Evolutionary conservation across 2,329 filamentous ascomycete genomes (phyloP).

Genomic region (Dryadomyces quercivorus): DNA sequence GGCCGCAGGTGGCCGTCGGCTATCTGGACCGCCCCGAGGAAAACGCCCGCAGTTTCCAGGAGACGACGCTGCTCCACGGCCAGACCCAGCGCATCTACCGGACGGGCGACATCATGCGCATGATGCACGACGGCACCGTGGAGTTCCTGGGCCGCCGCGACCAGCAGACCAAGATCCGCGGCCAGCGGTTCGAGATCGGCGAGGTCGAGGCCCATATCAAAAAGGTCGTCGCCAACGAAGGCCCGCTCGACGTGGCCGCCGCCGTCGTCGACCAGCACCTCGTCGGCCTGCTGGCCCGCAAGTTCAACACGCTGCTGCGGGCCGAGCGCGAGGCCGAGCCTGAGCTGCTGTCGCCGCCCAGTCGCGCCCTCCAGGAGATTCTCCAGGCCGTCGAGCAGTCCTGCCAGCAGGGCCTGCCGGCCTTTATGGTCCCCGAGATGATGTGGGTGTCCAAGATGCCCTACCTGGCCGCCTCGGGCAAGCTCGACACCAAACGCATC

Average conservation of each 20-base stretch:
- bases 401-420: conserved; percentile 4
- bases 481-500: conserved; percentile 7
- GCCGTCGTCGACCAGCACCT: conserved; percentile 5
- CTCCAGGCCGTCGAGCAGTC: neutral
- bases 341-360: neutral
- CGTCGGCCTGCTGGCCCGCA: conserved; percentile 4
- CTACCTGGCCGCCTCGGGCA: conserved; percentile 4
- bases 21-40: conserved; percentile 23
- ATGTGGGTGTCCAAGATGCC: conserved; percentile 8
- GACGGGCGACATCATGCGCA: conserved; percentile 9
- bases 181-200: conserved; percentile 10
- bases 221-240: neutral
- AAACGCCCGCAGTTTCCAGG: conserved; percentile 5
- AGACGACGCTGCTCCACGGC: conserved; percentile 1
- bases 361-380: neutral
- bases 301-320: neutral
- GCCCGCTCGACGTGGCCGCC: conserved; percentile 5
- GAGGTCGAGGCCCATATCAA: conserved; percentile 8
- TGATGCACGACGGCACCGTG: conserved; percentile 8
- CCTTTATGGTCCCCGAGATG: conserved; percentile 9
- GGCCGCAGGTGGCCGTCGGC: conserved; percentile 29
- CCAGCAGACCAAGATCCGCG: conserved; percentile 10
- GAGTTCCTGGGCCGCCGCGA: conserved; percentile 10
- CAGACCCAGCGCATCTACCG: conserved; percentile 9
- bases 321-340: conserved; percentile 2